Evolutionary conservation across 1,284 basidiomycete species (phyloP), one percentile per base, ranked within the genome.

Genomic region (Irpex rosettiformis): DNA sequence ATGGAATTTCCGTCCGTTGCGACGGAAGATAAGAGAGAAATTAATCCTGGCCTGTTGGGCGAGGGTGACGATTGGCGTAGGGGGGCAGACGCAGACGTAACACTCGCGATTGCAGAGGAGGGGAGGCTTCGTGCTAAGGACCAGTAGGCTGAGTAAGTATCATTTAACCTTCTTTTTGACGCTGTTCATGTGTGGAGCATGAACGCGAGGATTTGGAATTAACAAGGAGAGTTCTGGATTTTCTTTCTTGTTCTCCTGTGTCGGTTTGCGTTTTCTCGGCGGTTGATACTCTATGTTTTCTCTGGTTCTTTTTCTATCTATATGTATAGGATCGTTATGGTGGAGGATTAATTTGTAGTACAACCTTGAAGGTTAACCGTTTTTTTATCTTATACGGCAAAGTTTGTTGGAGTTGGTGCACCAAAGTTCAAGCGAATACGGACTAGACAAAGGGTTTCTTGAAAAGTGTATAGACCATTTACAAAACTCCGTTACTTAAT

Each of bases 11-110:
- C 72, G 27, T 82, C 70, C 22, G 63, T 80, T 18, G 85, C 79
- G 59, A 86, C 83, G 51, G 83, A 88, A 69, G 90, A 92, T 70
- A 79, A 79, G 71, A 76, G 89, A 56, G 77, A 80, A 62, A 73
- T 88, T 3, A 91, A 91, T 67, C 88, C 89, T 27, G 80, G 78
- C 27, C 57, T 80, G 49, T 56, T 67, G 67, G 60, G 61, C 33
- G 62, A 63, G 29, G 64, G 62, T 40, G 62, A 64, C 48, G 60
- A 61, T 21, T 67, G 64, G 66, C 52, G 60, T 48, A 61, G 55
- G 49, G 48, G 58, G 13, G 54, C 22, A 2, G 58, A 58, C 24
- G 16, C 52, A 13, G 55, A 29, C 24, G 29, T 11, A 25, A 45
- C 56, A 22, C 54, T 57, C 53, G 66, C 66, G 47, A 60, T 10